These are phyloP conservation scores for Antrodiella citrinella DNA, from an alignment of 768 basidiomycete species.

Conservation along the genomic window DNA sequence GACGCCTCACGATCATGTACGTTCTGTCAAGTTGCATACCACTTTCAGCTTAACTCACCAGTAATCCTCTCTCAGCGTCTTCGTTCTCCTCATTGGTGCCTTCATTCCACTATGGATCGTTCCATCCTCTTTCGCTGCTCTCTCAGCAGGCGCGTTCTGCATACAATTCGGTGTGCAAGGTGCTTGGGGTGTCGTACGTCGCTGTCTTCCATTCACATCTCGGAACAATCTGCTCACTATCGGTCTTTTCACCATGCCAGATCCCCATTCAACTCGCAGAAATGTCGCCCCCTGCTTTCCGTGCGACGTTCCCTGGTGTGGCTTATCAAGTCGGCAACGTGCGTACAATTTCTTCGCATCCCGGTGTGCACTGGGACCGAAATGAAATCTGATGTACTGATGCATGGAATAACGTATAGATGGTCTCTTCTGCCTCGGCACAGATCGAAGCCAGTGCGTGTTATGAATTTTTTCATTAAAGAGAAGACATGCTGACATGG, in stretches of 20 bases:
- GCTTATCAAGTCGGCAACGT: slow-evolving; percentile 78
- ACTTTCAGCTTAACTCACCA: neutral
- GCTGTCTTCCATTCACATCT: neutral
- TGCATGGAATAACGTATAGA: slow-evolving; percentile 8
- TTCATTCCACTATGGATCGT: slow-evolving; percentile 83
- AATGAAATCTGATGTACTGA: neutral
- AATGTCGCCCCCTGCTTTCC: slow-evolving; percentile 81
- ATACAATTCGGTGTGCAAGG: slow-evolving; percentile 87
- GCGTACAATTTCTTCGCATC: slow-evolving; percentile 1
- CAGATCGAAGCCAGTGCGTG: slow-evolving; percentile 25
- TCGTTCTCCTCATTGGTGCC: slow-evolving; percentile 45
- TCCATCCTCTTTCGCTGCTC: slow-evolving; percentile 55
- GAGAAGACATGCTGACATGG: neutral
- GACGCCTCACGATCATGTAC: slow-evolving; percentile 70
- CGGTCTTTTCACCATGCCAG: slow-evolving; percentile 15
- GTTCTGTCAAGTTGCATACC: slow-evolving; percentile 1
- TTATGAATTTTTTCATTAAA: neutral
- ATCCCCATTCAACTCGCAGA: slow-evolving; percentile 78
- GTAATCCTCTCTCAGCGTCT: slow-evolving; percentile 30
- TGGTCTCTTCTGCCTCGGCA: slow-evolving; percentile 25
- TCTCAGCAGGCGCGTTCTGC: slow-evolving; percentile 81
- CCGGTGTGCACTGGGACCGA: neutral
- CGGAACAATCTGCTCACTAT: neutral
- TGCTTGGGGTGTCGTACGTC: slow-evolving; percentile 77
- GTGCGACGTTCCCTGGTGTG: slow-evolving; percentile 81